Conservation (phyloP, 108 stramenopile genomes). For the Parietichytrium sp. region DNA sequence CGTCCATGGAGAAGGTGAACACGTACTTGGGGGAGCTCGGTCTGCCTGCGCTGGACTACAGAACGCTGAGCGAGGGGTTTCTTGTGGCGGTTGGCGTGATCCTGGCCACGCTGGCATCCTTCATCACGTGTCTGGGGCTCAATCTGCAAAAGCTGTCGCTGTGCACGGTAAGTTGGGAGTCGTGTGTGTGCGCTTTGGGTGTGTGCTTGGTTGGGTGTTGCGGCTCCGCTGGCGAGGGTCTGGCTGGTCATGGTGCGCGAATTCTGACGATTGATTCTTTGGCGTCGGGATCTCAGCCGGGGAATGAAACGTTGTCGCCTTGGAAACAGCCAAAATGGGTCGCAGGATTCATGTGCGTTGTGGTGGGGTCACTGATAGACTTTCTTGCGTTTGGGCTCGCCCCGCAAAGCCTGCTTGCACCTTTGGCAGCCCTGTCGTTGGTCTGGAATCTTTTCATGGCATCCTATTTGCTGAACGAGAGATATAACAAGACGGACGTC, state of each 20-base stretch:
- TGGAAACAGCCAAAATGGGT: slow-evolving; percentile 55
- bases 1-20: no score
- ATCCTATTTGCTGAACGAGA: slow-evolving; percentile 48
- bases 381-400: slow-evolving; percentile 59
- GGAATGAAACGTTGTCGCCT: not conserved
- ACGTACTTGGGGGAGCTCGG: no score
- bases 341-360: slow-evolving; percentile 44
- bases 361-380: slow-evolving; percentile 48
- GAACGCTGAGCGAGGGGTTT: slow-evolving; percentile 37
- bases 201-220: no score
- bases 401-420: slow-evolving; percentile 57
- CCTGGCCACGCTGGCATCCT: slow-evolving; percentile 3
- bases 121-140: not conserved
- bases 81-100: slow-evolving; percentile 24
- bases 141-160: slow-evolving; percentile 28
- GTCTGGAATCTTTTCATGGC: slow-evolving; percentile 58
- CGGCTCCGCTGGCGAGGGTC: no score
- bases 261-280: no score
- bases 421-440: slow-evolving; percentile 54
- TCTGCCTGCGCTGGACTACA: not conserved
- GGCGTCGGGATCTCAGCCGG: no score
- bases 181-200: no score
- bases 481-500: slow-evolving; percentile 41
- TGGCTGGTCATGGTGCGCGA: no score
- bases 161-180: no score